A percentile compares a stretch with the other conserved stretches of the same genome.
Conservation (phyloP, 331 rosid species). For the Malus hybrid region DNA sequence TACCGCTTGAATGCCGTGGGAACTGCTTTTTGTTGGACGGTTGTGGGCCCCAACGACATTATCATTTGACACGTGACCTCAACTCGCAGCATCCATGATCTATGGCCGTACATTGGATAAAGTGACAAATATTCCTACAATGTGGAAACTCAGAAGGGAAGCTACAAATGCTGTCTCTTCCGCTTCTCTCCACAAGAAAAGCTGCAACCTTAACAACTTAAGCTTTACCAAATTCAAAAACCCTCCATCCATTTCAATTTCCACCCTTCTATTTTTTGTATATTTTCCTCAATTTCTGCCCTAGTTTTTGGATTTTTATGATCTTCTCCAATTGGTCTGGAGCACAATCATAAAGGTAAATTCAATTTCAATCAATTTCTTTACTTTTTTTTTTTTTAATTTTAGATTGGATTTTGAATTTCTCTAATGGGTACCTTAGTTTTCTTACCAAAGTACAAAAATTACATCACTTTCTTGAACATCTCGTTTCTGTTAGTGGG, state of each 20-base stretch:
- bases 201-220: too few relatives aligned
- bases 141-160: neutral
- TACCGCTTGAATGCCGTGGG: neutral
- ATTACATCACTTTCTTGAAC: constrained; percentile 37
- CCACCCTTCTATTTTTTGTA: neutral
- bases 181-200: too few relatives aligned
- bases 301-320: neutral
- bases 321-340: neutral
- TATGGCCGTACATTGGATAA: neutral
- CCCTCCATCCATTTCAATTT: neutral
- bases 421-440: constrained; percentile 19
- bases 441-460: constrained; percentile 23
- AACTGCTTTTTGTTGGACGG: neutral
- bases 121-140: neutral
- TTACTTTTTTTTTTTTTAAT: neutral
- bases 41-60: neutral
- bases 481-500: constrained; percentile 30
- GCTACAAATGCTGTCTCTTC: neutral
- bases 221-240: neutral
- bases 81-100: neutral
- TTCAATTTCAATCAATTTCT: neutral
- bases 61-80: too few relatives aligned
- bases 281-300: too few relatives aligned
- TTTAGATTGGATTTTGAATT: constrained; percentile 11
- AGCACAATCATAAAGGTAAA: neutral